Base-by-base conservation (phyloP, 345 rosid genomes). In the Abelmoschus esculentus region DNA sequence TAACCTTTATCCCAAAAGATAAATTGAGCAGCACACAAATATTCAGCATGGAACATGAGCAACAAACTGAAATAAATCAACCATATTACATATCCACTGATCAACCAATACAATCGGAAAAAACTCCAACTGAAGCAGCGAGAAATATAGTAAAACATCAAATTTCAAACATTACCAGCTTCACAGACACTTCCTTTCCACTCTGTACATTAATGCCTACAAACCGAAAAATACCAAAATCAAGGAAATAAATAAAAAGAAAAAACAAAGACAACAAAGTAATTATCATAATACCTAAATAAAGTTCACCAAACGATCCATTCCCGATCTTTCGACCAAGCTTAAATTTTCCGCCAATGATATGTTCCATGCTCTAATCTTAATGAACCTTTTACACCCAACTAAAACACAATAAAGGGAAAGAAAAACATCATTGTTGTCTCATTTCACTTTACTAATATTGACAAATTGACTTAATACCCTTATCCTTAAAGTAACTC, bases 311-410 rank as follows among this genome's bases (percentile, higher is more conserved):
- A 68, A 93, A 90, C 10, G 96, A 90, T 79, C 98, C 98, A 77
- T 93, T 90, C 63, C 97, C 98, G 79, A 93, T 92, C 89, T 93
- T 93, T 65, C 97, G 81, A 44, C 98, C 98, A 13, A 93, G 88
- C 92, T 84, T 93, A 76, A 81, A 93, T 78, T 89, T 93, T n/a
- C 87, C 93, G 63, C 96, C 98, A 69, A 89, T 83, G 38, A 77
- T 70, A 69, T 78, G 87, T 61, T 86, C 93, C 87, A 85, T 85
- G 80, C 62, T 78, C 79, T 36, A 77, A 67, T 32, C 65, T 61
- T 49, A 73, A 44, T 56, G 65, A n/a, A 3, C 59, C 0, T 15
- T 47, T 49, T 49, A 49, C 54, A 49, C 54, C 15, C 17, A 13
- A 49, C 54, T 34, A 7, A 34, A 12, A n/a, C 19, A 72, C 28